A percentile compares a stretch with the other conserved stretches of the same genome.
These are phyloP conservation scores for Ramalina intermedia DNA, from an alignment of 495 filamentous ascomycete species.

Conservation along the genomic window DNA sequence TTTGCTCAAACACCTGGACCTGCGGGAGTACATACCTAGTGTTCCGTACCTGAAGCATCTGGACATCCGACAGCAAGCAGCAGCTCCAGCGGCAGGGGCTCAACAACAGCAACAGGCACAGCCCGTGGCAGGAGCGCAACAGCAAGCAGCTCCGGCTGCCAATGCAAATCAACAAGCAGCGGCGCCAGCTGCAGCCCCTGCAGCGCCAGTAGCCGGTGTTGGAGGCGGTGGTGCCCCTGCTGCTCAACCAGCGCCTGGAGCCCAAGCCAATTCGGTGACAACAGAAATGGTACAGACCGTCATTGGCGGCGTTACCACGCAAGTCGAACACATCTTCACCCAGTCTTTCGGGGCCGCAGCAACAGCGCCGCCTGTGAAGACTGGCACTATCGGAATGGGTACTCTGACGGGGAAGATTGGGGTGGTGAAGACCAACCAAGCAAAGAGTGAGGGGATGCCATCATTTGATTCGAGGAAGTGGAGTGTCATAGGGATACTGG, in stretches of 20 bases:
- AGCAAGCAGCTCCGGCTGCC: not conserved
- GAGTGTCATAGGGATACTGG: not conserved
- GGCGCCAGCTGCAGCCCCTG: constrained; percentile 1
- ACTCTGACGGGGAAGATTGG: constrained; percentile 15
- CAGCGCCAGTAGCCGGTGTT: constrained; percentile 5
- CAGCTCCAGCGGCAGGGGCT: not conserved
- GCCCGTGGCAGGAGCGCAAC: not conserved
- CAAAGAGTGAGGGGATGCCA: constrained; percentile 9
- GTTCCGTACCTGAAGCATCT: constrained; percentile 1
- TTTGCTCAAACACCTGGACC: constrained; percentile 7
- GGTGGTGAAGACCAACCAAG: constrained; percentile 12
- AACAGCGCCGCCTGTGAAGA: constrained; percentile 7
- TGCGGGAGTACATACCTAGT: not conserved
- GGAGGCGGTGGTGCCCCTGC: constrained; percentile 4
- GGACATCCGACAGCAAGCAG: not conserved
- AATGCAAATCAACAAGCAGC: not conserved
- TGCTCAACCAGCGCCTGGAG: constrained; percentile 5
- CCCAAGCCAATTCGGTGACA: not conserved
- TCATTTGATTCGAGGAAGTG: not conserved
- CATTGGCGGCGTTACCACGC: not conserved
- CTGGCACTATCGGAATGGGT: constrained; percentile 14
- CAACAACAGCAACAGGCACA: not conserved
- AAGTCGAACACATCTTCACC: not conserved
- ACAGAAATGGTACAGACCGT: not conserved
- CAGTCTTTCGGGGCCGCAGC: not conserved